Evolutionary conservation across 2,329 filamentous ascomycete genomes (phyloP), one percentile per base, ranked within the genome.

Genomic region (Byssothecium circinans): DNA sequence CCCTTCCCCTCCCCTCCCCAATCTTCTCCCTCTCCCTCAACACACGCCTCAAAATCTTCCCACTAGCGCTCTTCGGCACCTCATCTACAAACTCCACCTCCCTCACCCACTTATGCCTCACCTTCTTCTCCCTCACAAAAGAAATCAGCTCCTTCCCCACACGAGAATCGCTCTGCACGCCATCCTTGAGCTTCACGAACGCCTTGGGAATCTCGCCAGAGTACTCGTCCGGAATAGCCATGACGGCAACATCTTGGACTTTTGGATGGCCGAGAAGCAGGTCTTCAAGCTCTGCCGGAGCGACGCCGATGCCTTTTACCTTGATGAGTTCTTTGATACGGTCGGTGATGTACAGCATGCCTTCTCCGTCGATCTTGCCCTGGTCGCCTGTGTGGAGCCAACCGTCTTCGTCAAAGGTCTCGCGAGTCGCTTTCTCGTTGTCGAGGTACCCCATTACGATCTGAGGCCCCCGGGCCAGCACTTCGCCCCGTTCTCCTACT

Each of bases 301-400:
- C 80, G 7, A 85, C 80, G 4, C 77, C 78, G 29, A 84, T 79
- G 0, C 83, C 83, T 52, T 85, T 85, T 8, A 86, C 82, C 61
- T 86, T 86, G 66, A 86, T 83, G 75, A 86, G 80, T 65, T 86
- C 83, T 69, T 87, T 87, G 62, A 86, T 81, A 0, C 83, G 75
- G 57, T 86, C 83, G 1, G 76, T 74, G 45, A 84, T 82, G 22
- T 77, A 76, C 8, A 86, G 71, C 53, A 83, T 73, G 0, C 80
- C 82, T 48, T 83, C 76, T 0, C 66, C 60, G 43, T 83, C 79
- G 12, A 86, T 77, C 6, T 70, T 63, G 2, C 82, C 84, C 34
- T 80, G 75, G 44, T 84, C 81, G 0, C 75, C 84, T 0, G 84
- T 87, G 48, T 83, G 80, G 40, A 83, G 60, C 62, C 74, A 83